Percentiles rank a stretch among this genome's conserved stretches.
These are phyloP conservation scores for Hordeum pubiflorum DNA, from an alignment of 202 grass and related monocot species.

Conservation along the genomic window DNA sequence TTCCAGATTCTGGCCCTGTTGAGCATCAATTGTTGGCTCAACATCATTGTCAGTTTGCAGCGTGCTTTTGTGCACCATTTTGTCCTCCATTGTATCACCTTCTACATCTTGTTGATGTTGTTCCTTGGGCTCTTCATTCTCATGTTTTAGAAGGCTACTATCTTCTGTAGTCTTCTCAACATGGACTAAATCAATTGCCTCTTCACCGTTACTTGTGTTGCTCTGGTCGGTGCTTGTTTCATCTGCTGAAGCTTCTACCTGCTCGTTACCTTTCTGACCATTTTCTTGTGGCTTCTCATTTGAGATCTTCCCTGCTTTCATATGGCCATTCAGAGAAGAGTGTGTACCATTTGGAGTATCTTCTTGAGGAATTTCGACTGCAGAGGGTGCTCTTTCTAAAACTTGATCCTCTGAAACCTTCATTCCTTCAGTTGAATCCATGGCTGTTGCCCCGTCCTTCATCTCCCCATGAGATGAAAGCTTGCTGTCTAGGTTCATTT, in stretches of 20 bases:
- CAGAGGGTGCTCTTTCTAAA: constrained; percentile 39
- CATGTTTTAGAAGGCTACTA: constrained; percentile 13
- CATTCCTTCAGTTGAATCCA: constrained; percentile 29
- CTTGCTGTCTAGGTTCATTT: constrained; percentile 22
- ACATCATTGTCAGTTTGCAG: constrained; percentile 18
- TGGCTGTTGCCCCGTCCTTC: neutral
- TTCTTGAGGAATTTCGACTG: constrained; percentile 23
- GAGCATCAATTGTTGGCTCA: constrained; percentile 11
- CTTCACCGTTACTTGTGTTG: constrained; percentile 19
- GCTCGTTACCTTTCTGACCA: constrained; percentile 10
- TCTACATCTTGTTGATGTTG: constrained; percentile 18
- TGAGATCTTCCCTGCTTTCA: constrained; percentile 6
- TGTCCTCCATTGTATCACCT: constrained; percentile 4
- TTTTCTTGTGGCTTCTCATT: constrained; percentile 12
- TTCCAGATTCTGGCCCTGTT: constrained; percentile 19
- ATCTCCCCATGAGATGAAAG: constrained; percentile 15
- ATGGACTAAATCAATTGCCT: constrained; percentile 5
- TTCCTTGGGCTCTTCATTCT: constrained; percentile 18
- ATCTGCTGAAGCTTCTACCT: neutral
- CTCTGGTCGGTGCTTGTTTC: constrained; percentile 13
- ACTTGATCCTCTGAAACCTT: constrained; percentile 36
- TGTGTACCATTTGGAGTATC: constrained; percentile 15
- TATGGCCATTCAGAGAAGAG: constrained; percentile 35
- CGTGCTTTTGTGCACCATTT: neutral
- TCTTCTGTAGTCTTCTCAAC: constrained; percentile 31